A percentile compares a stretch with the other conserved stretches of the same genome.
phyloP scores from a whole-genome alignment of 176 grass and related monocot genomes.

The Dendrocalamus sinicus region DNA sequence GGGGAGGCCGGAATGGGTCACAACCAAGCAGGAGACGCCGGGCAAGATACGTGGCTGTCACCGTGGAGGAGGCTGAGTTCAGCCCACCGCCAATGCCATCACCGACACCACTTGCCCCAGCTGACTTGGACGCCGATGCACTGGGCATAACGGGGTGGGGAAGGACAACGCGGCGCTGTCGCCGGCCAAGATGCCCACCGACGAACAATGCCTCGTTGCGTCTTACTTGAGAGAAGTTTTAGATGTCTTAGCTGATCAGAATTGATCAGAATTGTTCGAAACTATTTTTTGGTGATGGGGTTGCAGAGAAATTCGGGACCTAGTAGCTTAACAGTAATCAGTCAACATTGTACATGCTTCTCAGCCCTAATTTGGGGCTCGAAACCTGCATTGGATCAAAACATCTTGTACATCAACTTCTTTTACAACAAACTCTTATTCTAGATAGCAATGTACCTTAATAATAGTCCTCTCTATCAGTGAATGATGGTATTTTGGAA shows the following conservation, averaged over 20 bases:
- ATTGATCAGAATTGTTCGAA: slow-evolving; percentile 23
- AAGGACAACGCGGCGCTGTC: slow-evolving; percentile 74
- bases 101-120: slow-evolving; percentile 8
- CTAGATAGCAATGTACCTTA: slow-evolving; percentile 32
- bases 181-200: slow-evolving; percentile 57
- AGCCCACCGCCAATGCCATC: neutral
- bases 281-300: slow-evolving; percentile 24
- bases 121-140: slow-evolving; percentile 44
- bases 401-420: slow-evolving; percentile 40
- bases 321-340: slow-evolving; percentile 37
- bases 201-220: slow-evolving; percentile 48
- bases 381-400: slow-evolving; percentile 47
- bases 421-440: slow-evolving; percentile 21
- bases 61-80: slow-evolving; percentile 42
- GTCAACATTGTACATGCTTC: slow-evolving; percentile 46
- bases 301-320: slow-evolving; percentile 38
- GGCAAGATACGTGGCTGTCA: slow-evolving; percentile 18
- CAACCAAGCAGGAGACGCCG: slow-evolving; percentile 43
- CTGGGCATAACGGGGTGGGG: slow-evolving; percentile 62
- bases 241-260: slow-evolving; percentile 35
- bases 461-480: neutral
- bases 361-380: slow-evolving; percentile 50
- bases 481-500: neutral
- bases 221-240: slow-evolving; percentile 46
- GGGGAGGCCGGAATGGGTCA: slow-evolving; percentile 39